Evolutionary conservation across 768 basidiomycete genomes (phyloP).

Genomic region (Termitomyces heimii): DNA sequence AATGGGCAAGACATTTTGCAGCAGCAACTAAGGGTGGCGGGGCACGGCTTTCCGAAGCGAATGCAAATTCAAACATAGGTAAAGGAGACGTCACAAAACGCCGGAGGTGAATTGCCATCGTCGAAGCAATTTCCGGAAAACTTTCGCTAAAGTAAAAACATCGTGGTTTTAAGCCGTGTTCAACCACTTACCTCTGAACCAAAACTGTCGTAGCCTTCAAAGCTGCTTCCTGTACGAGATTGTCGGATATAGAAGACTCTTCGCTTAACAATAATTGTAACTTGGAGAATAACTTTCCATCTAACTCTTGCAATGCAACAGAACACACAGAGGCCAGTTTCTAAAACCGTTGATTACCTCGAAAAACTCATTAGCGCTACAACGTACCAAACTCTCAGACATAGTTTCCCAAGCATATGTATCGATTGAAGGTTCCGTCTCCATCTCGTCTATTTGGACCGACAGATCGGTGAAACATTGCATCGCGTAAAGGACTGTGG

Average conservation of each 20-base stretch:
- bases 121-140: conserved; percentile 73
- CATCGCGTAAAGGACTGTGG: conserved; percentile 55
- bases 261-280: conserved; percentile 75
- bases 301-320: conserved; percentile 61
- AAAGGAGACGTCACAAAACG: conserved; percentile 86
- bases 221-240: conserved; percentile 84
- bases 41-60: conserved; percentile 63
- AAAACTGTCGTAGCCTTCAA: conserved; percentile 80
- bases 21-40: conserved; percentile 80
- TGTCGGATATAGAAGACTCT: conserved; percentile 75
- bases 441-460: conserved; percentile 78
- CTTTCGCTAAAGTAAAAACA: conserved; percentile 29
- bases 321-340: conserved; percentile 85
- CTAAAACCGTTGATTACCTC: conserved; percentile 28
- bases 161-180: neutral
- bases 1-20: conserved; percentile 85
- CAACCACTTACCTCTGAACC: conserved; percentile 59
- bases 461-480: conserved; percentile 76
- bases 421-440: conserved; percentile 70
- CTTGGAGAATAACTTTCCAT: conserved; percentile 61
- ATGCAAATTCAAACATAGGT: conserved; percentile 84
- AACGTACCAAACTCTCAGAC: conserved; percentile 78
- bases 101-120: conserved; percentile 74
- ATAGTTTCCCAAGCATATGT: conserved; percentile 93
- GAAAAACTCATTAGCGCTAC: neutral